Evolutionary conservation across 495 filamentous ascomycete genomes (phyloP).

Genomic region (Lasiosphaeris hirsuta): DNA sequence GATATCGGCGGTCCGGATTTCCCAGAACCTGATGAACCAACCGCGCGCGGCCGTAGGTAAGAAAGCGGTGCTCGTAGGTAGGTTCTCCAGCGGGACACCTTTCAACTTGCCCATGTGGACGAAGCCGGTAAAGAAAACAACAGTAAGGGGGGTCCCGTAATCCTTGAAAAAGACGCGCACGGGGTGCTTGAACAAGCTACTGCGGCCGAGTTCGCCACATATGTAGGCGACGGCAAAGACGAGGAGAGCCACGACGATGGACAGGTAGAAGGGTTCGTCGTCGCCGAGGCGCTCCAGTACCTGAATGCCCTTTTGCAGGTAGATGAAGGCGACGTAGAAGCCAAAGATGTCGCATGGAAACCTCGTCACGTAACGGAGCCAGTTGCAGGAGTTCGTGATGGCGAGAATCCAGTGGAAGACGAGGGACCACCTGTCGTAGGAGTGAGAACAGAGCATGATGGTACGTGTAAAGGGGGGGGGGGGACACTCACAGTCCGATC

Average conservation of each 20-base stretch:
- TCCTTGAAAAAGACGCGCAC: slow-evolving; percentile 78
- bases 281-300: slow-evolving; percentile 59
- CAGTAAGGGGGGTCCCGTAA: slow-evolving; percentile 77
- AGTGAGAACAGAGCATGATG: neutral
- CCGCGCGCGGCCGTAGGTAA: slow-evolving; percentile 70
- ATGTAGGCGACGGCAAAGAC: slow-evolving; percentile 70
- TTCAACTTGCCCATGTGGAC: slow-evolving; percentile 79
- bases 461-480: neutral
- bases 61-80: slow-evolving; percentile 76
- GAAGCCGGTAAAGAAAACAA: slow-evolving; percentile 86
- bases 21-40: slow-evolving; percentile 91
- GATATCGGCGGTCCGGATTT: slow-evolving; percentile 67
- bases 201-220: slow-evolving; percentile 65
- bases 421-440: slow-evolving; percentile 60
- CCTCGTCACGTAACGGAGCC: slow-evolving; percentile 72
- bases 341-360: slow-evolving; percentile 88
- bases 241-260: slow-evolving; percentile 67
- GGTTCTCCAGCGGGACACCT: slow-evolving; percentile 56
- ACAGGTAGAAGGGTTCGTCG: slow-evolving; percentile 65
- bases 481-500: slow-evolving; percentile 63
- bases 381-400: slow-evolving; percentile 77
- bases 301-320: slow-evolving; percentile 80
- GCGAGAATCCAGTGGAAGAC: slow-evolving; percentile 78
- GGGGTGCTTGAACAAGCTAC: slow-evolving; percentile 65
- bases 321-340: slow-evolving; percentile 85